Evolutionary conservation across 768 basidiomycete species (phyloP).

Genomic region (Xerocomus spinulosus): DNA sequence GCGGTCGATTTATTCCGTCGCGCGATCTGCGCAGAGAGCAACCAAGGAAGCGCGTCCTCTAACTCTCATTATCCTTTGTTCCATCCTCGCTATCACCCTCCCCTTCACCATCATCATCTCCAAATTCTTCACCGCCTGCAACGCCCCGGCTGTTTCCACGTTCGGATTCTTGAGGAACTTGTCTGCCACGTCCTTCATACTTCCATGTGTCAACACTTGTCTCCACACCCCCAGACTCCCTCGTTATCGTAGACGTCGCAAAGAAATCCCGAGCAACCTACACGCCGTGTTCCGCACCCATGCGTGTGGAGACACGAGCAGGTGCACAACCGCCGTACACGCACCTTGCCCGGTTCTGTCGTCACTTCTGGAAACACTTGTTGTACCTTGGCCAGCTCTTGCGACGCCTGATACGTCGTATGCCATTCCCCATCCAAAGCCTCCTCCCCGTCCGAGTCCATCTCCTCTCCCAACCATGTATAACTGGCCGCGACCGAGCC

Average conservation of each 20-base stretch:
- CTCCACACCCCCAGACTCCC: too few species aligned
- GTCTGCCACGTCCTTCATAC: conserved; percentile 66
- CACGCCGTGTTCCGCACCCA: conserved; percentile 88
- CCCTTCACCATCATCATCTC: neutral
- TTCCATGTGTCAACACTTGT: conserved; percentile 41
- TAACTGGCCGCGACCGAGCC: conserved; percentile 29
- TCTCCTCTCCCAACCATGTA: conserved; percentile 29
- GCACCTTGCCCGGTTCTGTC: conserved; percentile 41
- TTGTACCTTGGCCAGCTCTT: conserved; percentile 58
- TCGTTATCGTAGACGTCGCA: conserved; percentile 39
- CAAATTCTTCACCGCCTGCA: conserved; percentile 90
- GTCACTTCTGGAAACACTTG: conserved; percentile 50
- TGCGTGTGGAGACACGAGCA: conserved; percentile 85
- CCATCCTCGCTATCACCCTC: conserved; percentile 23
- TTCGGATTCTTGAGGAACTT: conserved; percentile 82
- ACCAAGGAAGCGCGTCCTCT: conserved; percentile 71
- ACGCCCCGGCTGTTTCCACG: conserved; percentile 62
- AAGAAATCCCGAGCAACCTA: conserved; percentile 72
- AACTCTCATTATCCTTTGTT: neutral
- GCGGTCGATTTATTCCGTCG: conserved; percentile 51
- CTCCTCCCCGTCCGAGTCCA: conserved; percentile 48
- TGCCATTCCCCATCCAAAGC: conserved; percentile 72
- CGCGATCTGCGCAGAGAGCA: conserved; percentile 83
- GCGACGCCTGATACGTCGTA: conserved; percentile 74
- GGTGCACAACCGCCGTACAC: conserved; percentile 62